Evolutionary conservation across 768 basidiomycete species (phyloP).

Genomic region (Lactarius akahatsu): DNA sequence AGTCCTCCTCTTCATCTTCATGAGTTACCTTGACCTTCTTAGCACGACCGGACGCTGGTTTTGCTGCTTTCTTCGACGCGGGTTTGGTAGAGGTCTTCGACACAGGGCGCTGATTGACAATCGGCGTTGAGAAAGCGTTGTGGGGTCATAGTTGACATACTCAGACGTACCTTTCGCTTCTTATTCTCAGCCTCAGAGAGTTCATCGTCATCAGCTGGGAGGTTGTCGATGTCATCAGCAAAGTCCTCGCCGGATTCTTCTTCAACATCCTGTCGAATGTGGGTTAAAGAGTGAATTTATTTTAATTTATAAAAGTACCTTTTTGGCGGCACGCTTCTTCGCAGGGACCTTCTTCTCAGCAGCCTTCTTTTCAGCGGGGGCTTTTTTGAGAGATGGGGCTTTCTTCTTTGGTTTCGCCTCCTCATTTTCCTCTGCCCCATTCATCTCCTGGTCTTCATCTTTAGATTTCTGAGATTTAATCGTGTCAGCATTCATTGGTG

Average conservation of each 20-base stretch:
- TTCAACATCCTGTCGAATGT: constrained; percentile 36
- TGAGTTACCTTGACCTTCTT: constrained; percentile 21
- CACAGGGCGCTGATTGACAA: constrained; percentile 9
- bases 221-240: constrained; percentile 43
- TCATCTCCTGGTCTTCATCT: constrained; percentile 50
- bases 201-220: constrained; percentile 50
- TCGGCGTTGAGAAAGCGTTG: background rate
- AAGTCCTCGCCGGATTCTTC: constrained; percentile 50
- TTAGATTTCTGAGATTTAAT: constrained; percentile 44
- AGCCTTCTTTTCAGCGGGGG: constrained; percentile 45
- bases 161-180: constrained; percentile 65
- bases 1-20: constrained; percentile 22
- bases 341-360: constrained; percentile 49
- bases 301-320: constrained; percentile 19
- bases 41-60: constrained; percentile 21
- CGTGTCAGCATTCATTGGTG: background rate
- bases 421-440: constrained; percentile 41
- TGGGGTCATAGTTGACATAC: background rate
- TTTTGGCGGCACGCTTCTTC: constrained; percentile 46
- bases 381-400: constrained; percentile 30
- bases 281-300: background rate
- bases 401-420: constrained; percentile 38
- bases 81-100: constrained; percentile 18
- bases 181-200: constrained; percentile 44
- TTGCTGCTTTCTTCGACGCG: constrained; percentile 19